Evolutionary conservation across 2,329 filamentous ascomycete species (phyloP).

Genomic region (Corynespora cassiicola): DNA sequence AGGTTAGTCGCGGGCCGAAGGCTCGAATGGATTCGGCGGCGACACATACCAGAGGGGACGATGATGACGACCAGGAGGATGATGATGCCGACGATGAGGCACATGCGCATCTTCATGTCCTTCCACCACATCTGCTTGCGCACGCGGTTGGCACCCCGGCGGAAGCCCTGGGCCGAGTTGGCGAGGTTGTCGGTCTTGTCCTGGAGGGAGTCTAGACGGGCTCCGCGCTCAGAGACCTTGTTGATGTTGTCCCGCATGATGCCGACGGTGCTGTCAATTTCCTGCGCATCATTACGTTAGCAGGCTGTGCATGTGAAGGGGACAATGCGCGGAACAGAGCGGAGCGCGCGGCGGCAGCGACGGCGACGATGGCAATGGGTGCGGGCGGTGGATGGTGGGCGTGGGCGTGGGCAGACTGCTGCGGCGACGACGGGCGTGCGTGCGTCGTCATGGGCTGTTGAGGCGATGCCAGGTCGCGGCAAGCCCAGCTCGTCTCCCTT

Average conservation of each 20-base stretch:
- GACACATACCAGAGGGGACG: slow-evolving; percentile 79
- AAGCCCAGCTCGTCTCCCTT: slow-evolving; percentile 12
- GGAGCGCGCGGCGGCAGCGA: neutral
- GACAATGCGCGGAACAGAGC: too few relatives aligned
- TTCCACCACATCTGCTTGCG: slow-evolving; percentile 99
- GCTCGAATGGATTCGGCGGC: neutral
- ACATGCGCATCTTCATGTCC: slow-evolving; percentile 99
- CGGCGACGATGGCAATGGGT: neutral
- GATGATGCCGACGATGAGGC: slow-evolving; percentile 88
- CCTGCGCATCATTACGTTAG: slow-evolving; percentile 65
- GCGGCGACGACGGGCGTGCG: neutral
- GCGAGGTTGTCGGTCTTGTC: slow-evolving; percentile 95
- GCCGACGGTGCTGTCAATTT: slow-evolving; percentile 96
- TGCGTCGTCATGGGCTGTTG: slow-evolving; percentile 1
- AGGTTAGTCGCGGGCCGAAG: slow-evolving; percentile 15
- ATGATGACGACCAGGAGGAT: slow-evolving; percentile 93
- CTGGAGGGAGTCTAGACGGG: slow-evolving; percentile 84
- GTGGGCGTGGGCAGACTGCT: slow-evolving; percentile 1
- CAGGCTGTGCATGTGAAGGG: too few relatives aligned
- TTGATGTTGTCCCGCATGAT: slow-evolving; percentile 98
- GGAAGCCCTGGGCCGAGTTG: slow-evolving; percentile 92
- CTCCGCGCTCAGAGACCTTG: slow-evolving; percentile 92
- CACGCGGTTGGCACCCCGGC: slow-evolving; percentile 93
- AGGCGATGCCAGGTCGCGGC: slow-evolving; percentile 17
- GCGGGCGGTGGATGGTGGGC: neutral